These are phyloP conservation scores for Clavariopsis aquatica DNA, from an alignment of 495 filamentous ascomycete species.

Conservation along the genomic window DNA sequence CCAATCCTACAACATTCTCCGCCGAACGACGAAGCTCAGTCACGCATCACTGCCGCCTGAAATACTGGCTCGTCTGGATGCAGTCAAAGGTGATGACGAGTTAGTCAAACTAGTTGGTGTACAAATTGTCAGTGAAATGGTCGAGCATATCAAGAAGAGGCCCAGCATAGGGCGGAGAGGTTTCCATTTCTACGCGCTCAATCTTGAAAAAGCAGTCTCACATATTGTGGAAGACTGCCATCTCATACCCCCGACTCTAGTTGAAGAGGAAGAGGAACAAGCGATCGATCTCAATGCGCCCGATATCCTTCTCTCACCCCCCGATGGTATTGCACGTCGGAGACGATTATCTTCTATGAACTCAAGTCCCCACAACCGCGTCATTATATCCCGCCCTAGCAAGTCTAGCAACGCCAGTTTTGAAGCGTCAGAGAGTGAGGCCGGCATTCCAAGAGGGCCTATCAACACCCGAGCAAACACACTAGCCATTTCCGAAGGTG, in stretches of 20 bases:
- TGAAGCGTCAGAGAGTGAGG: conserved; percentile 68
- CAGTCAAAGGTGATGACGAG: conserved; percentile 85
- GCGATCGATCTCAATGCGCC: conserved; percentile 55
- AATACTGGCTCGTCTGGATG: conserved; percentile 71
- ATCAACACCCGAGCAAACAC: conserved; percentile 73
- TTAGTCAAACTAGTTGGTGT: conserved; percentile 73
- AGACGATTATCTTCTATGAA: conserved; percentile 50
- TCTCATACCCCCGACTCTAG: conserved; percentile 63
- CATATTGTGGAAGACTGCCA: conserved; percentile 84
- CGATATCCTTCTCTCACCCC: conserved; percentile 36
- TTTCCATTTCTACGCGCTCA: conserved; percentile 97
- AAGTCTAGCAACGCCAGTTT: conserved; percentile 55
- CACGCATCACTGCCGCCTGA: conserved; percentile 76
- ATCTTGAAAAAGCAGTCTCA: conserved; percentile 92
- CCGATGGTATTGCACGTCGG: conserved; percentile 28
- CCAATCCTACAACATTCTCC: conserved; percentile 94
- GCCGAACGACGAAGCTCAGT: conserved; percentile 91
- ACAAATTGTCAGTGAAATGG: conserved; percentile 67
- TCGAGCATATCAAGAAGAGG: conserved; percentile 67
- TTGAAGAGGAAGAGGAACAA: conserved; percentile 44
- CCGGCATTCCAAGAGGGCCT: conserved; percentile 59
- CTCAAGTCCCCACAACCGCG: conserved; percentile 74
- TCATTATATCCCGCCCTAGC: conserved; percentile 67
- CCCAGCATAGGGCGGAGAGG: conserved; percentile 62
- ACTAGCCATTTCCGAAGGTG: conserved; percentile 87